Percentiles rank a stretch among this genome's conserved stretches.
Conservation (phyloP, 495 filamentous ascomycete genomes). For the Aspergillus campestris region DNA sequence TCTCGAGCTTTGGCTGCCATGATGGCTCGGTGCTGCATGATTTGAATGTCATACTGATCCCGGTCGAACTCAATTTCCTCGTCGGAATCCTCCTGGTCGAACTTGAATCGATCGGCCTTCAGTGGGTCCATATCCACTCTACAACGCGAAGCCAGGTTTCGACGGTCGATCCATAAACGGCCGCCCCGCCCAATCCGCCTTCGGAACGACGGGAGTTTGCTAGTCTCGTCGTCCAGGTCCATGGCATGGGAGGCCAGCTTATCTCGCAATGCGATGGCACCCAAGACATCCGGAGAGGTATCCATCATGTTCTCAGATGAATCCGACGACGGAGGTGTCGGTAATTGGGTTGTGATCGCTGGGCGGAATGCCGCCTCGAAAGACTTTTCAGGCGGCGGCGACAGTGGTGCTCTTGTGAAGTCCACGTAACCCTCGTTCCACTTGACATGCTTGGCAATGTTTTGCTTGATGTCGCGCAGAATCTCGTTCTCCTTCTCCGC, state of each 20-base stretch:
- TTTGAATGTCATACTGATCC: conserved; percentile 60
- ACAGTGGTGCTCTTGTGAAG: conserved; percentile 70
- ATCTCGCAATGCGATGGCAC: conserved; percentile 39
- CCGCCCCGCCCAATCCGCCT: conserved; percentile 67
- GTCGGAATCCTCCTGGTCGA: conserved; percentile 60
- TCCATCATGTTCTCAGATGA: conserved; percentile 53
- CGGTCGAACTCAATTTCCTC: conserved; percentile 65
- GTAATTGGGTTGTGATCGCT: conserved; percentile 73
- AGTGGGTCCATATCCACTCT: conserved; percentile 43
- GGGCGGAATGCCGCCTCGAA: conserved; percentile 62
- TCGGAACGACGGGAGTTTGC: conserved; percentile 51
- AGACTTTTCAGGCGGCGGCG: conserved; percentile 51
- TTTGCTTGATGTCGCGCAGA: conserved; percentile 65
- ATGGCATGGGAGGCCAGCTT: conserved; percentile 37
- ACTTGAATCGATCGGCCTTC: conserved; percentile 70
- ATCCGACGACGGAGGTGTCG: conserved; percentile 77
- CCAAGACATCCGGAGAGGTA: conserved; percentile 32
- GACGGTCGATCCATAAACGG: conserved; percentile 73
- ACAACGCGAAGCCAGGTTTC: conserved; percentile 41
- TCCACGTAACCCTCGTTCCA: conserved; percentile 85
- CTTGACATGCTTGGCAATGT: conserved; percentile 70
- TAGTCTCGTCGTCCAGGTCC: conserved; percentile 40
- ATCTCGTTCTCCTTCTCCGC: conserved; percentile 79
- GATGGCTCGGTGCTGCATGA: conserved; percentile 64
- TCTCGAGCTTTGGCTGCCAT: conserved; percentile 48